Percentiles rank a stretch among this genome's conserved stretches.
Evolutionary conservation across 2,329 filamentous ascomycete genomes (phyloP).

Genomic region (Aspergillus sp.): DNA sequence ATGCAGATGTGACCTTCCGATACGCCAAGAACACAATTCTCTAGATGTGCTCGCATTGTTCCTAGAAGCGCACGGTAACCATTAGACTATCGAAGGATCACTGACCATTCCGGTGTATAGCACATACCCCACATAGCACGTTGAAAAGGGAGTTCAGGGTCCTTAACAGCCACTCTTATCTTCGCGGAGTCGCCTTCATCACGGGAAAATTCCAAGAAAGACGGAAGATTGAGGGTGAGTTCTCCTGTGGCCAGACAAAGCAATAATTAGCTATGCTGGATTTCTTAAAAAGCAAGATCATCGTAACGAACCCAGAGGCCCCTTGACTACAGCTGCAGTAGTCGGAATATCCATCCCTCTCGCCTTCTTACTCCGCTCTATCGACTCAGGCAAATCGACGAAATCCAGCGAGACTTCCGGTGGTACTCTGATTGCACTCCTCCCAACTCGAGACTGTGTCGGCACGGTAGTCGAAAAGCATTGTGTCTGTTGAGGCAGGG

Average conservation of each 20-base stretch:
- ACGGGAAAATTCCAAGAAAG: constrained; percentile 64
- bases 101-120: not conserved
- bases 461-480: constrained; percentile 64
- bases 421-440: constrained; percentile 69
- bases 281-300: too few relatives aligned
- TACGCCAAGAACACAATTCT: constrained; percentile 85
- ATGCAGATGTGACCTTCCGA: constrained; percentile 95
- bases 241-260: constrained; percentile 46
- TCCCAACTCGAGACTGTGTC: constrained; percentile 74
- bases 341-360: constrained; percentile 56
- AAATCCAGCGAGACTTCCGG: constrained; percentile 68
- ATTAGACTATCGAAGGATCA: constrained; percentile 11
- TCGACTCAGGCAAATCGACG: constrained; percentile 54
- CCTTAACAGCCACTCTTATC: constrained; percentile 60
- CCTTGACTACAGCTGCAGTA: constrained; percentile 62
- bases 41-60: constrained; percentile 80
- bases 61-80: constrained; percentile 44
- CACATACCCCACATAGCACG: constrained; percentile 89
- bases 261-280: too few relatives aligned
- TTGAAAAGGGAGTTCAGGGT: constrained; percentile 63
- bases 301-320: constrained; percentile 60
- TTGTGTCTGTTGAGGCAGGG: constrained; percentile 34
- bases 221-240: constrained; percentile 68
- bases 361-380: constrained; percentile 41
- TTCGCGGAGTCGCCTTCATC: constrained; percentile 53